phyloP scores from a whole-genome alignment of 768 basidiomycete genomes.

The Auriscalpium orientale region DNA sequence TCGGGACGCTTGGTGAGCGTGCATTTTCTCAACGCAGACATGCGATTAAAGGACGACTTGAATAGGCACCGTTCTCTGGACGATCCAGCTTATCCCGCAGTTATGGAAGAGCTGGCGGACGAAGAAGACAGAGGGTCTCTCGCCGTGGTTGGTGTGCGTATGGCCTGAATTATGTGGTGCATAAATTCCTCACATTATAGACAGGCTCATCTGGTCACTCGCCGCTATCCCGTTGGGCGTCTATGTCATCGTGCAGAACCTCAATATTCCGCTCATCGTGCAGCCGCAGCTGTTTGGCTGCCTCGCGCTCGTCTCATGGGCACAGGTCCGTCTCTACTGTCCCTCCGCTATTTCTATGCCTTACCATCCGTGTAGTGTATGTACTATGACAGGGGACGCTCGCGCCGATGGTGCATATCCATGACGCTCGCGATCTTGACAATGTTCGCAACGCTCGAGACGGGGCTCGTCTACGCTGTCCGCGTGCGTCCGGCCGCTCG shows the following conservation, averaged over 20 bases:
- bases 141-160: conserved; percentile 53
- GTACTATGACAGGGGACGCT: conserved; percentile 48
- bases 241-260: conserved; percentile 54
- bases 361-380: conserved; percentile 40
- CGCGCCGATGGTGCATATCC: conserved; percentile 25
- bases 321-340: conserved; percentile 38
- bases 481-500: conserved; percentile 30
- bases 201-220: conserved; percentile 55
- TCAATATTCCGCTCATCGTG: conserved; percentile 67
- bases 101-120: conserved; percentile 64
- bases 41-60: neutral
- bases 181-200: neutral
- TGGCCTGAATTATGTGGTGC: neutral
- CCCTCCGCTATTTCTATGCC: neutral
- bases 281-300: conserved; percentile 61
- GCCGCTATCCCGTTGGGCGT: conserved; percentile 56
- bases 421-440: conserved; percentile 33
- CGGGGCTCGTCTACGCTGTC: conserved; percentile 50
- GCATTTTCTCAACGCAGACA: neutral
- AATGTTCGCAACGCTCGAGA: conserved; percentile 50
- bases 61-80: conserved; percentile 62
- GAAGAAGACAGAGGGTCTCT: conserved; percentile 65
- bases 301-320: conserved; percentile 55
- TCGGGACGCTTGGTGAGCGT: conserved; percentile 60
- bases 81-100: conserved; percentile 60